Base-by-base conservation (phyloP, 1,284 basidiomycete species). In the Polyporus tsugae region DNA sequence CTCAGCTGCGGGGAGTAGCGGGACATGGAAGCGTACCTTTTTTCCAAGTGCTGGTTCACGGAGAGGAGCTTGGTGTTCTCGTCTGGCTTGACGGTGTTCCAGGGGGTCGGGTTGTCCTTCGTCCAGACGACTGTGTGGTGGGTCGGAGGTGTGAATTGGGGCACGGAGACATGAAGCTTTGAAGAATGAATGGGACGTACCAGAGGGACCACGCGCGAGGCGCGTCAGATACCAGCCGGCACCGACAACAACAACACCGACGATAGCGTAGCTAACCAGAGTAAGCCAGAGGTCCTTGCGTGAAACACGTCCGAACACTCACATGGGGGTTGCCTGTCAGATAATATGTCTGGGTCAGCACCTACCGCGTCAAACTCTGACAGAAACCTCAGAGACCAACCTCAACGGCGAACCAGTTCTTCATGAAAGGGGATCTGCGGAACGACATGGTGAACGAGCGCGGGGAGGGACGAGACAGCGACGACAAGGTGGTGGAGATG, bases 321-420 rank as follows among this genome's bases (percentile, higher is more conserved):
- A 93, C 92, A 94, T 90, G 61, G 93, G 93, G 76, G 92, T 87
- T 65, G 92, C 92, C 93, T 94, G 62, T 41, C 22, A 62, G 57
- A 52, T 52, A 62, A 57, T 63, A 42, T 4, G 59, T 61, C 42
- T 33, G 17, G 6, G 35, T 64, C 42, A 68, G 55, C 15, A 38
- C 25, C 6, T 36, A 25, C 65, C 22, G n/a, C 49, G 35, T 35
- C 25, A 19, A 44, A 17, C 17, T 4, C 42, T 17, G 22, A 52
- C 11, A 71, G 44, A 57, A 65, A 38, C 19, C 63, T 22, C 58
- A 41, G 41, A 42, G 15, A 35, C 25, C 7, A 42, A 92, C 93
- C 91, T 94, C 92, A 75, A 94, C 83, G 82, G 92, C 92, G 77
- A 86, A 93, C 92, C 93, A 94, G 82, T 93, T 84, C 82, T 86